A percentile compares a stretch with the other conserved stretches of the same genome.
phyloP scores from a whole-genome alignment of 768 basidiomycete species.

The Suillus hirtellus region DNA sequence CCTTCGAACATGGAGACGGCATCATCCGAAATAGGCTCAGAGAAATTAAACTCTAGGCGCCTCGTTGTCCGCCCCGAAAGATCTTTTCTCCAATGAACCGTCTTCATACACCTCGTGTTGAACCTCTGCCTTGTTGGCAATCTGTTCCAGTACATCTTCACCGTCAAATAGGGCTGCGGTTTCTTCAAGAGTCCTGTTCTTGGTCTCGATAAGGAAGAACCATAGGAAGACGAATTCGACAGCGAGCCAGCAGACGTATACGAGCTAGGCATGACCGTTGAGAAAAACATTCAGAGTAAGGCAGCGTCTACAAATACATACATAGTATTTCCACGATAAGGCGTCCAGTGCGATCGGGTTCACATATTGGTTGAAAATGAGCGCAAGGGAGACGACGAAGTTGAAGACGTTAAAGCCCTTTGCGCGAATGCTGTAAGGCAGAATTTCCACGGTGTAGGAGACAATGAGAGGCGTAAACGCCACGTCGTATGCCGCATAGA shows the following conservation, averaged over 20 bases:
- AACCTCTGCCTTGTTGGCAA: constrained; percentile 30
- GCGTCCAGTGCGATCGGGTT: constrained; percentile 74
- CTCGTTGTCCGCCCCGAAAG: constrained; percentile 3
- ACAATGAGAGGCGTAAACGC: constrained; percentile 88
- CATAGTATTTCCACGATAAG: constrained; percentile 78
- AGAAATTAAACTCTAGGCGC: constrained; percentile 5
- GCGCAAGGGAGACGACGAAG: constrained; percentile 72
- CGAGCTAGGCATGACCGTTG: constrained; percentile 39
- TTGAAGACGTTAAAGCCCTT: constrained; percentile 86
- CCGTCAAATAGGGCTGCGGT: constrained; percentile 83
- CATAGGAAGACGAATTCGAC: constrained; percentile 67
- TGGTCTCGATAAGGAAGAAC: constrained; percentile 72
- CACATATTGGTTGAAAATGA: constrained; percentile 89
- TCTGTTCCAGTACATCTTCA: constrained; percentile 46
- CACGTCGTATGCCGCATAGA: constrained; percentile 76
- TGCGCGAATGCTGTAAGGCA: constrained; percentile 80
- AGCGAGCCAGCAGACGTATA: constrained; percentile 70
- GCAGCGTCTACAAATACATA: constrained; percentile 27
- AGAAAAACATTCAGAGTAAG: not conserved
- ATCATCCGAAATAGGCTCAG: not conserved
- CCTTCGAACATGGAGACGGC: not conserved
- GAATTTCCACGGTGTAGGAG: constrained; percentile 86
- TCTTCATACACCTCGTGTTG: constrained; percentile 20
- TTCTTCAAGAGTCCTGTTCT: constrained; percentile 74
- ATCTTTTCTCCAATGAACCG: constrained; percentile 24